Evolutionary conservation across 2,329 filamentous ascomycete species (phyloP).

Genomic region (Fusarium sp.): DNA sequence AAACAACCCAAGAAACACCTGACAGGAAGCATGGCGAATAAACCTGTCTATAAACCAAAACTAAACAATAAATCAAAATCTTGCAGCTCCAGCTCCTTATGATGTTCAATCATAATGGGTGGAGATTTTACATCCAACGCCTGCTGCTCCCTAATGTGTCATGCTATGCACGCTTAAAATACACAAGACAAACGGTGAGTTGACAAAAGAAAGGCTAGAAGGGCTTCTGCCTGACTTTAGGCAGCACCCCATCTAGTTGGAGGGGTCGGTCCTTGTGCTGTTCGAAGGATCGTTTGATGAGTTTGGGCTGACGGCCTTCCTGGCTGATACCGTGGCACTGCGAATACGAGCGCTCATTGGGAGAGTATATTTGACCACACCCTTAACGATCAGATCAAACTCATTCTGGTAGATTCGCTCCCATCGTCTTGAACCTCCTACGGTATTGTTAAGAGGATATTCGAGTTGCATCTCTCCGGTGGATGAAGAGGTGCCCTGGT

Average conservation of each 20-base stretch:
- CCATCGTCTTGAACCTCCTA: slow-evolving; percentile 88
- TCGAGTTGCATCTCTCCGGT: slow-evolving; percentile 85
- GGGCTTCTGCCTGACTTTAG: slow-evolving; percentile 24
- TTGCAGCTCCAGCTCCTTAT: slow-evolving; percentile 45
- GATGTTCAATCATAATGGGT: slow-evolving; percentile 50
- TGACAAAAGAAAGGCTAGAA: slow-evolving; percentile 47
- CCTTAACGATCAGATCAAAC: slow-evolving; percentile 92
- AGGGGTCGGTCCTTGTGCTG: slow-evolving; percentile 67
- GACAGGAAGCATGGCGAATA: slow-evolving; percentile 39
- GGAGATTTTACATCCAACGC: slow-evolving; percentile 53
- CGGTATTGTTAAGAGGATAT: slow-evolving; percentile 89
- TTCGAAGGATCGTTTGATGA: slow-evolving; percentile 75
- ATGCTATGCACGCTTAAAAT: slow-evolving; percentile 55
- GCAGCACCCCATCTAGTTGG: slow-evolving; percentile 35
- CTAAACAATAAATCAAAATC: slow-evolving; percentile 40
- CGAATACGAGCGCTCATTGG: slow-evolving; percentile 71
- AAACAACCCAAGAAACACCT: slow-evolving; percentile 49
- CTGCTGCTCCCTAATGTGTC: slow-evolving; percentile 50
- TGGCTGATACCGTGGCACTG: slow-evolving; percentile 70
- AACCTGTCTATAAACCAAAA: slow-evolving; percentile 48
- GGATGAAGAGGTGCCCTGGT: slow-evolving; percentile 77
- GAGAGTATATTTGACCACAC: slow-evolving; percentile 85
- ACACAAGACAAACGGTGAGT: slow-evolving; percentile 46
- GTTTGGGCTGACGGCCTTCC: slow-evolving; percentile 72
- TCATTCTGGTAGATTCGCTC: slow-evolving; percentile 90